These are phyloP conservation scores for Cladosporium sp. DNA, from an alignment of 2,329 filamentous ascomycete species.

Conservation along the genomic window DNA sequence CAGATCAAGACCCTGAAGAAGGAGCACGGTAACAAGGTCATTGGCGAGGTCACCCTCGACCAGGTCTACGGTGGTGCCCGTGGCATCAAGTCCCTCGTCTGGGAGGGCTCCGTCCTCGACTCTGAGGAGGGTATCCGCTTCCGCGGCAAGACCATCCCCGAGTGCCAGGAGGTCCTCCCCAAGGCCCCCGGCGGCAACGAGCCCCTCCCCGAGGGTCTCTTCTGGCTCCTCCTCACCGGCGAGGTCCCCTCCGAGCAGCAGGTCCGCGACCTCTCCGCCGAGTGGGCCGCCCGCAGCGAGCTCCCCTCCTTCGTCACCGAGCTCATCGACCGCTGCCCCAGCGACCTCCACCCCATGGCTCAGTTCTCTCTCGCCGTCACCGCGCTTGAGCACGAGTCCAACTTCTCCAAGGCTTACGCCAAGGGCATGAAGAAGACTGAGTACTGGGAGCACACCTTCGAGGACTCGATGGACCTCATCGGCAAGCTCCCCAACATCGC, in stretches of 20 bases:
- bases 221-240: constrained; percentile 98
- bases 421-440: constrained; percentile 99
- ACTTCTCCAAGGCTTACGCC: constrained; percentile 96
- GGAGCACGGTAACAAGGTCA: constrained; percentile 91
- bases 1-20: constrained; percentile 98
- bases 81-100: constrained; percentile 97
- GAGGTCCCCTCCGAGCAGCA: constrained; percentile 98
- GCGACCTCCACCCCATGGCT: constrained; percentile 98
- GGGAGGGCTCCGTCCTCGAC: constrained; percentile 98
- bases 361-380: constrained; percentile 98
- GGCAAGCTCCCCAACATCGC: constrained; percentile 99
- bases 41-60: constrained; percentile 97
- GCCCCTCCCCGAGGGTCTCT: constrained; percentile 96
- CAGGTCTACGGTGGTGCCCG: constrained; percentile 99
- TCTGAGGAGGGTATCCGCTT: constrained; percentile 99
- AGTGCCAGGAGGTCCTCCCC: constrained; percentile 95
- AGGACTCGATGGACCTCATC: constrained; percentile 99
- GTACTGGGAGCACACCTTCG: constrained; percentile 99
- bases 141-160: constrained; percentile 97
- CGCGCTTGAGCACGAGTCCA: constrained; percentile 95
- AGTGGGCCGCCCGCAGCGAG: constrained; percentile 97
- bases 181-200: constrained; percentile 95
- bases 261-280: constrained; percentile 93
- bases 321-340: constrained; percentile 99
- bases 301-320: constrained; percentile 98